A percentile compares a stretch with the other conserved stretches of the same genome.
phyloP scores from a whole-genome alignment of 129 eudicot species.

The Lonicera japonica region DNA sequence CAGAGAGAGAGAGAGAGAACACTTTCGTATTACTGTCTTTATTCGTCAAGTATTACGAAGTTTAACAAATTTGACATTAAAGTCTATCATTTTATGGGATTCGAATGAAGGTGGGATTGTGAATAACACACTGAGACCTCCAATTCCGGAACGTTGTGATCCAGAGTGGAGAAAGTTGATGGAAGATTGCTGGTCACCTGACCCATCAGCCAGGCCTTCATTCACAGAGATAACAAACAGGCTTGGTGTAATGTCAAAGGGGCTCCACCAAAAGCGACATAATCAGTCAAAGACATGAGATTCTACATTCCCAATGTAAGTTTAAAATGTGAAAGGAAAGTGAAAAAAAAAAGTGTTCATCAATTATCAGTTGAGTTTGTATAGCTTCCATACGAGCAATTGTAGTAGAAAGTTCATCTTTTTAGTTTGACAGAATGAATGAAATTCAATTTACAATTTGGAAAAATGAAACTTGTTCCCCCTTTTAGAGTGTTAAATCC shows the following conservation, averaged over 20 bases:
- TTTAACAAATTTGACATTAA: background rate
- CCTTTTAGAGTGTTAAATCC: background rate
- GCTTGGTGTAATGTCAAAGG: conserved; percentile 39
- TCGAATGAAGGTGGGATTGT: conserved; percentile 61
- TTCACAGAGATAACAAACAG: conserved; percentile 62
- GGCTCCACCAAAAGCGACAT: conserved; percentile 39
- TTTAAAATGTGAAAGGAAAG: background rate
- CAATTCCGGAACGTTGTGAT: conserved; percentile 55
- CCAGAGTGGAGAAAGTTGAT: conserved; percentile 58
- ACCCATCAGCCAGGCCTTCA: conserved; percentile 59
- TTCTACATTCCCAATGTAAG: conserved; percentile 1
- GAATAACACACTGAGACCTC: conserved; percentile 54
- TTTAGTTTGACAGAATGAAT: conserved; percentile 13
- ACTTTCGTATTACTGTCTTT: no score
- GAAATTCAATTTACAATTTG: background rate
- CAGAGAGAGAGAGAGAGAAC: no score
- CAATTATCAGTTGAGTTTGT: conserved; percentile 6
- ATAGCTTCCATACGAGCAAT: conserved; percentile 3
- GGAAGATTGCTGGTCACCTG: conserved; percentile 86
- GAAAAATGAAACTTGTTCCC: background rate
- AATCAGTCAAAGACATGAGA: conserved; percentile 39
- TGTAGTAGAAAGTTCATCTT: conserved; percentile 7
- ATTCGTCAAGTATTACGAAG: no score
- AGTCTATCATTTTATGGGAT: background rate
- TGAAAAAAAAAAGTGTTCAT: background rate